Base-by-base conservation (phyloP, 495 filamentous ascomycete genomes). In the Tuber umbilicatum region DNA sequence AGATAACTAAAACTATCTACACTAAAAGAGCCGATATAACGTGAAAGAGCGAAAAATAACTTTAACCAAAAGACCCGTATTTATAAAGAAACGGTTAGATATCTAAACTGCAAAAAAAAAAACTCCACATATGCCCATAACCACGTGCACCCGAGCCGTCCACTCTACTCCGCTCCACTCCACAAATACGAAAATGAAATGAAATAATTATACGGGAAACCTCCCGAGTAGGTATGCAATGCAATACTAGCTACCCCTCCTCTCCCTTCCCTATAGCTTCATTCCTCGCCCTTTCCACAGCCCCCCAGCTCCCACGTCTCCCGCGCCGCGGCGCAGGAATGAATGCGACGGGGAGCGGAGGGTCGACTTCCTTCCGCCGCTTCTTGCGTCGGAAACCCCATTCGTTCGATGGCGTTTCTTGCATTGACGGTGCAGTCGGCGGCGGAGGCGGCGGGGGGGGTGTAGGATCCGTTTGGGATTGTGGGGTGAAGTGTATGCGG, bases 291-390 rank as follows among this genome's bases (percentile, higher is more conserved):
- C 75, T 70, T 70, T 78, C 77, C 9, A 78, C 77, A 0, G 76
- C 75, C 5, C 72, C 72, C 77, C 77, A 79, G 21, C 72, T 74
- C 5, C 77, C 77, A 5, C 72, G 77, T 5, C 45, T 76, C 5
- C 74, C 78, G 14, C 89, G 85, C 6, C 87, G 87, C 68, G 89
- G 89, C 4, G 91, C 90, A 0, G 91, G 91, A 69, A 93, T 91
- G 39, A 91, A 85, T 12, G 89, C 91, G 37, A 92, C 86, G 2
- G 90, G 89, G 12, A 91, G 78, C 10, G 81, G 83, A 77, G 7
- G 77, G 67, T 45, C 41, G 40, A 41, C 45, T 77, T 64, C 75
- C 77, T 68, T 72, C 80, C 75, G 79, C 60, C 37, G 73, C 71
- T 45, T 78, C 77, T 73, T 76, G 81, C 31, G 83, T 74, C 68